Evolutionary conservation across 306 rosid species (phyloP), one percentile per base, ranked within the genome.

Genomic region (Pyrus bretschneideri): DNA sequence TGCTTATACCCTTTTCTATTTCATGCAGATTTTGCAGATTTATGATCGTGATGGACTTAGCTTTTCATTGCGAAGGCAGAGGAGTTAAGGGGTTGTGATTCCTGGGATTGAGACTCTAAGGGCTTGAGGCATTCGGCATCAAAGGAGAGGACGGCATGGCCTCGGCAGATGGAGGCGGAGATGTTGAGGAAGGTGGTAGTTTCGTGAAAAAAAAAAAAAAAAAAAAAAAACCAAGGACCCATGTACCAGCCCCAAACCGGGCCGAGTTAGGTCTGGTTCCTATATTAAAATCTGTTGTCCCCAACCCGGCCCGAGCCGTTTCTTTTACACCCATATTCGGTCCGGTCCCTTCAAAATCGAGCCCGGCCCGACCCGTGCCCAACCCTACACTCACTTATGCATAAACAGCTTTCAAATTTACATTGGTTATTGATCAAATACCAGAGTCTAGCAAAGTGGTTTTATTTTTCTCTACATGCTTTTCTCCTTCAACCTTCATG

Each of bases 11-110:
- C 3, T n/a, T 19, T n/a, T n/a, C 69, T 30, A 18, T 23, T 19
- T 4, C 66, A 17, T 46, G 69, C 25, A 18, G 63, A 74, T 33
- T 40, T 80, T 64, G 69, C 83, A 94, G 98, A 95, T 95, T 65
- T 95, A 95, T 88, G 98, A 95, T 49, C 95, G 98, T 9, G 98
- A 95, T 73, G 97, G 98, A 58, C 97, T 95, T 77, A 92, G 11
- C 11, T 40, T 40, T 40, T 40, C 11, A 11, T 3, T 40, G 3
- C 44, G 60, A 84, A 78, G 4, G 75, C 29, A 59, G 78, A 62
- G 17, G 69, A 67, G 46, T 52, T 52, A 25, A 60, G 67, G 7
- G 67, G 44, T 58, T 19, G n/a, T 35, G 61, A 5, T 15, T 44
- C 27, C 55, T 68, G 67, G 60, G 51, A 64, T 21, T 70, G 60